These are phyloP conservation scores for Hypoxylon crocopeplum DNA, from an alignment of 495 filamentous ascomycete genomes.

Conservation along the genomic window DNA sequence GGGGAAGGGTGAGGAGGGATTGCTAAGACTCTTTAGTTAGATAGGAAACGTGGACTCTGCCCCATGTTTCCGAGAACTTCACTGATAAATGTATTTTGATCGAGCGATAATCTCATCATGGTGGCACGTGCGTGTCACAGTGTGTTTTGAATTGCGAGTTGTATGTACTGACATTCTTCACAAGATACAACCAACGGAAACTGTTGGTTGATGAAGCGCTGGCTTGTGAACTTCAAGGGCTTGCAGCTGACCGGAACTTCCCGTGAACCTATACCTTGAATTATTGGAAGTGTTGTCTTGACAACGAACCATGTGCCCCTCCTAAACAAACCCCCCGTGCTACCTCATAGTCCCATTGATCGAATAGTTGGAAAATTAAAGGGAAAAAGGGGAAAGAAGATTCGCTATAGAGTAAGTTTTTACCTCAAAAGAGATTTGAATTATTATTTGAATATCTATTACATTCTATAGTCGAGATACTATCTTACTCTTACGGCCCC, in stretches of 20 bases:
- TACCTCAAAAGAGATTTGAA: not conserved
- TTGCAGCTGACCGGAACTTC: too few relatives aligned
- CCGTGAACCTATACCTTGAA: too few relatives aligned
- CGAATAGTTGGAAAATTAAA: not conserved
- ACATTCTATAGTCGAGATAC: not conserved
- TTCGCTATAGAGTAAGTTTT: not conserved
- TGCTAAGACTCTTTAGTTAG: not conserved
- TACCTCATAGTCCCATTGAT: not conserved
- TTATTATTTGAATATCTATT: not conserved
- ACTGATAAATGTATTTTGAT: not conserved
- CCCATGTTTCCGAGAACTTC: not conserved
- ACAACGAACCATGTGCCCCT: constrained; percentile 23
- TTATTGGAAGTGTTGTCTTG: constrained; percentile 11
- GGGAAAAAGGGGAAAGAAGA: not conserved
- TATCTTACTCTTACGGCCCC: not conserved
- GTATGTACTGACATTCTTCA: constrained; percentile 1
- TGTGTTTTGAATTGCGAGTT: constrained; percentile 8
- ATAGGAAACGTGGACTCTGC: not conserved
- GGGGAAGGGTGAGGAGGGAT: not conserved
- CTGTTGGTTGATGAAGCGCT: too few relatives aligned
- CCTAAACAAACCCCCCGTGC: constrained; percentile 12
- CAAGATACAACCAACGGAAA: constrained; percentile 2
- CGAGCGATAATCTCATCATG: constrained; percentile 6
- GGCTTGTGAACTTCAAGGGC: too few relatives aligned
- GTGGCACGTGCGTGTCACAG: constrained; percentile 9